Evolutionary conservation across 2,329 filamentous ascomycete species (phyloP), one percentile per base, ranked within the genome.

Genomic region (Ascochyta lentis): DNA sequence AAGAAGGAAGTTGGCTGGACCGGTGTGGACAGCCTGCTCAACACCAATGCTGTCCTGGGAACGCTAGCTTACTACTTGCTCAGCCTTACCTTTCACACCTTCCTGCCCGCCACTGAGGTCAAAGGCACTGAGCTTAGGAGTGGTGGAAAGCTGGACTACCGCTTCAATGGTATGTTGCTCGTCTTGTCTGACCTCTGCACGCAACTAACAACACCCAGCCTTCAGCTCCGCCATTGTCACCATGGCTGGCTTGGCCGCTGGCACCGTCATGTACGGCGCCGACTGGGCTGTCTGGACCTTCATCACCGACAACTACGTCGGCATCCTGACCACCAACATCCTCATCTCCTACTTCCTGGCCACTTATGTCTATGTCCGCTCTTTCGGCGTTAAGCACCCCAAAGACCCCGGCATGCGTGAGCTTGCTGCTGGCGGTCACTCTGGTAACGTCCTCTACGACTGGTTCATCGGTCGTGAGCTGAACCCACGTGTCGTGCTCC

Each of bases 381-480:
- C 91, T 72, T 97, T 97, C 79, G 83, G 83, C 49, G 90, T 96
- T 61, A 89, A 90, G 73, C 78, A 72, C 50, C 72, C 86, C n/a
- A 87, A 85, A 39, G 91, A 96, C 73, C 80, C 83, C 12, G 83
- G 89, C 43, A 80, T 84, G 59, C 90, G 93, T 37, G 88, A 95
- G 73, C 83, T 98, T 7, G 93, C 93, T 0, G 85, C 86, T 1
- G 92, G 93, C 39, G 93, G 92, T 15, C 85, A 90, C 70, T 87
- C 86, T 1, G 93, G 92, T 54, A 97, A 96, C 76, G 79, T 92
- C 60, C 77, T 97, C 34, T 97, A 98, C 75, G 94, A 98, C 77
- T 98, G 92, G 87, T 98, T 92, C 78, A 97, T 98, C 63, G 94
- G 94, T 19, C 90, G 94, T 26, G 94, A 98, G 76, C 86, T 98